Evolutionary conservation across 768 basidiomycete genomes (phyloP).

Genomic region (Lactarius psammicola): DNA sequence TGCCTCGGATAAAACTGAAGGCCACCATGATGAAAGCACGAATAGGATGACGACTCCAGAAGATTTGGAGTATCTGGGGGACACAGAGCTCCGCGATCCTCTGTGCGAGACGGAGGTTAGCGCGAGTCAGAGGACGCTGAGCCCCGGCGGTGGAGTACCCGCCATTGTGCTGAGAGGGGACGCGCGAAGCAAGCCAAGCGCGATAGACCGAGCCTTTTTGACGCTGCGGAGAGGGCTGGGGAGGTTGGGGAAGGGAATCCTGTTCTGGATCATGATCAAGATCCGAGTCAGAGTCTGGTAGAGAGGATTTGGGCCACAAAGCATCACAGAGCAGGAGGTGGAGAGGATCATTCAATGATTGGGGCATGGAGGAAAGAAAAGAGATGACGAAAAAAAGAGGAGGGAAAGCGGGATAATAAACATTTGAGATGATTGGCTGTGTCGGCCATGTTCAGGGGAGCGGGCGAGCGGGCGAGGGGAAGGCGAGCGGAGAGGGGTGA

Average conservation of each 20-base stretch:
- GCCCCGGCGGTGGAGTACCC: constrained; percentile 54
- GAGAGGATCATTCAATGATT: constrained; percentile 13
- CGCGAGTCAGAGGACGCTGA: constrained; percentile 57
- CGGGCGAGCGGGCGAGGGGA: background rate
- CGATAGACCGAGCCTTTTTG: constrained; percentile 27
- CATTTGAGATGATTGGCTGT: constrained; percentile 24
- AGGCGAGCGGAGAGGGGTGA: background rate
- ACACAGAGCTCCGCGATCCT: constrained; percentile 53
- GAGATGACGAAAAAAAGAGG: background rate
- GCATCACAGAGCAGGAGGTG: constrained; percentile 19
- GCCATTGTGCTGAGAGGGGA: constrained; percentile 17
- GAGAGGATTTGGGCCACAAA: background rate
- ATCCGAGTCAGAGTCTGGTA: constrained; percentile 7
- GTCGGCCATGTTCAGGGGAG: constrained; percentile 19
- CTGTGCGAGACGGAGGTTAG: constrained; percentile 57
- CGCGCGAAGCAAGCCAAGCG: constrained; percentile 35
- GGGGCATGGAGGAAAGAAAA: constrained; percentile 8
- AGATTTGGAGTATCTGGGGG: constrained; percentile 49
- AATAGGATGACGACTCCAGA: constrained; percentile 61
- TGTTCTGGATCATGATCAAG: constrained; percentile 8
- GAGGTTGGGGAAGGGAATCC: background rate
- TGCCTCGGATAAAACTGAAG: constrained; percentile 67
- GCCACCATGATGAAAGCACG: constrained; percentile 69
- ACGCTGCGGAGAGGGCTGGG: background rate
- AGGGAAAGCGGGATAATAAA: constrained; percentile 2